A percentile compares a stretch with the other conserved stretches of the same genome.
phyloP scores from a whole-genome alignment of 768 basidiomycete species.

The Tulasnella sp. region DNA sequence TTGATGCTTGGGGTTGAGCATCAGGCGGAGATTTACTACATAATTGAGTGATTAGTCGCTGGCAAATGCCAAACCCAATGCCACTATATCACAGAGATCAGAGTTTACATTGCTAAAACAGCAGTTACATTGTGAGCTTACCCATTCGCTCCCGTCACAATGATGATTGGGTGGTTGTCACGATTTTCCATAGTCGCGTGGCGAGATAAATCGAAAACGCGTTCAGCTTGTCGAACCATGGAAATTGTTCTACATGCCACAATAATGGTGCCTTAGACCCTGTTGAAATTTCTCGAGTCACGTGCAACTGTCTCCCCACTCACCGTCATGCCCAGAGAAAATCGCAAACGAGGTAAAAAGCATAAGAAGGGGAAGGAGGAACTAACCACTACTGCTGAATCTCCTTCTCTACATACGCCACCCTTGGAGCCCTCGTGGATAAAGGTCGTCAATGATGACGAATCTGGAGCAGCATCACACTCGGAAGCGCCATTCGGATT shows the following conservation, averaged over 20 bases:
- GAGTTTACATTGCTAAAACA: not conserved
- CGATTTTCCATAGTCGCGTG: constrained; percentile 1
- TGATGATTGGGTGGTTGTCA: constrained; percentile 32
- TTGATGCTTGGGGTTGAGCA: constrained; percentile 27
- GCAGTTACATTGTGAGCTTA: constrained; percentile 23
- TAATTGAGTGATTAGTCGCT: constrained; percentile 59
- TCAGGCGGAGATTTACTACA: constrained; percentile 40
- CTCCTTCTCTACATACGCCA: constrained; percentile 18
- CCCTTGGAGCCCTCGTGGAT: constrained; percentile 59
- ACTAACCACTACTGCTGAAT: not conserved
- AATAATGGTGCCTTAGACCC: no score
- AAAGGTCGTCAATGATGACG: constrained; percentile 29
- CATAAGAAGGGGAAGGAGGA: constrained; percentile 6
- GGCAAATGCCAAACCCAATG: constrained; percentile 71
- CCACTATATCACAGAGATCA: constrained; percentile 39
- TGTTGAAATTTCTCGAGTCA: no score
- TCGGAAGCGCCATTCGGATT: constrained; percentile 77
- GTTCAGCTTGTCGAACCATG: constrained; percentile 4
- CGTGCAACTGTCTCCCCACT: no score
- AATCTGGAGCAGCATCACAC: constrained; percentile 30
- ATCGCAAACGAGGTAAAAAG: constrained; percentile 17
- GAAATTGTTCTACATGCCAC: no score
- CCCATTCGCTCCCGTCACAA: constrained; percentile 65
- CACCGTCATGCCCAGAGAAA: constrained; percentile 8
- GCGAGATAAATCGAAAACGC: no score